A percentile compares a stretch with the other conserved stretches of the same genome.
Conservation (phyloP, 1,284 basidiomycete species). For the Boletellus deceptivus region DNA sequence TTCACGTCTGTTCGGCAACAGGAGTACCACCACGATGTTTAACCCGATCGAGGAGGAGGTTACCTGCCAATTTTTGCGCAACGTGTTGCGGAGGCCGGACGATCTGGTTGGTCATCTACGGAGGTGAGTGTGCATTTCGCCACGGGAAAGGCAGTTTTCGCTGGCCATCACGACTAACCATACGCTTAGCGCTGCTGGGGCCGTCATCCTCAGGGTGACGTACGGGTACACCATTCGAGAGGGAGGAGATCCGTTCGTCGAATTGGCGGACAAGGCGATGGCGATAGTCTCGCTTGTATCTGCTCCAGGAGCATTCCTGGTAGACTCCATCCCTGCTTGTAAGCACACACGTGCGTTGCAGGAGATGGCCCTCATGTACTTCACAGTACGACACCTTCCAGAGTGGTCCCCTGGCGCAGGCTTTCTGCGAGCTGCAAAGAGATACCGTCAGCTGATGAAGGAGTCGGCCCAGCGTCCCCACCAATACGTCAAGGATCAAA, state of each 20-base stretch:
- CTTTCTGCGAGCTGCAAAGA: slow-evolving; percentile 41
- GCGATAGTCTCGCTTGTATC: slow-evolving; percentile 11
- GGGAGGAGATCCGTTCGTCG: slow-evolving; percentile 28
- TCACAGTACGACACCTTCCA: slow-evolving; percentile 41
- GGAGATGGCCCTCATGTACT: neutral
- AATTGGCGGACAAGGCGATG: slow-evolving; percentile 22
- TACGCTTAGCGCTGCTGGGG: slow-evolving; percentile 8
- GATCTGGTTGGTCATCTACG: slow-evolving; percentile 21
- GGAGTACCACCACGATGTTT: slow-evolving; percentile 15
- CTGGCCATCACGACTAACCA: neutral
- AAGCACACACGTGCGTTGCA: neutral
- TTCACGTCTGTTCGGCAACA: slow-evolving; percentile 27
- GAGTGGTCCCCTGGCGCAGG: slow-evolving; percentile 49
- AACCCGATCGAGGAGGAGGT: slow-evolving; percentile 23
- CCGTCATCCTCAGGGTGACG: slow-evolving; percentile 17
- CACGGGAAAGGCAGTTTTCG: too few species aligned
- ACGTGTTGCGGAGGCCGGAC: slow-evolving; percentile 18
- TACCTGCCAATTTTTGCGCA: slow-evolving; percentile 5
- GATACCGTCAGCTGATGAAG: slow-evolving; percentile 33
- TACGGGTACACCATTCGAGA: slow-evolving; percentile 27
- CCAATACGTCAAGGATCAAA: slow-evolving; percentile 39
- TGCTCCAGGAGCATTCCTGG: slow-evolving; percentile 27
- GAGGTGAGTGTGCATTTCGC: slow-evolving; percentile 19
- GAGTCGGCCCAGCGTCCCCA: slow-evolving; percentile 38
- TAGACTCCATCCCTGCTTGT: slow-evolving; percentile 33